Evolutionary conservation across 2,329 filamentous ascomycete genomes (phyloP).

Genomic region (Ceratocystis alfenasii): DNA sequence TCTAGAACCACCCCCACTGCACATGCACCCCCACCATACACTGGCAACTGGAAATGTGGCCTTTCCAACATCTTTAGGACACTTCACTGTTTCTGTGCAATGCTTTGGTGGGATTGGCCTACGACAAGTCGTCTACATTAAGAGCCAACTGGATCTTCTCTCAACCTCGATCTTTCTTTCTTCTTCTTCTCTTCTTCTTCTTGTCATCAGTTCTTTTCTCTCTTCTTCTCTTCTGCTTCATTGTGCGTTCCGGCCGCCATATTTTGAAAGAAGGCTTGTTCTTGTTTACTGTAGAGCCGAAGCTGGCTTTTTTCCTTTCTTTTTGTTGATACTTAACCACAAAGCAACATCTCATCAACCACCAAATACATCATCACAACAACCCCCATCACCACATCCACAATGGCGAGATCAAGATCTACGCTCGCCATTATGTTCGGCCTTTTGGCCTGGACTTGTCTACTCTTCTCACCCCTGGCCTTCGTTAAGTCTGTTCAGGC

Average conservation of each 20-base stretch:
- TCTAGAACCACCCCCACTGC: constrained; percentile 13
- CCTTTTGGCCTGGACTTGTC: constrained; percentile 80
- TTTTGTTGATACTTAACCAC: constrained; percentile 16
- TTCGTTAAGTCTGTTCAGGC: constrained; percentile 67
- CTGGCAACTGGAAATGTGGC: constrained; percentile 37
- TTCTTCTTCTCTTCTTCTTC: constrained; percentile 22
- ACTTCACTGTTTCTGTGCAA: constrained; percentile 27
- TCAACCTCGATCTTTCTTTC: not conserved
- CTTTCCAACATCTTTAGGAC: constrained; percentile 27
- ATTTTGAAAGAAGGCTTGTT: constrained; percentile 2
- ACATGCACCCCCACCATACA: constrained; percentile 1
- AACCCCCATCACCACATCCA: constrained; percentile 25
- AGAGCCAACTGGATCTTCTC: constrained; percentile 7
- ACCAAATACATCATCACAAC: not conserved
- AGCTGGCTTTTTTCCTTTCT: constrained; percentile 23
- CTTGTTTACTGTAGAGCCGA: constrained; percentile 17
- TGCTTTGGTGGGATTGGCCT: constrained; percentile 26
- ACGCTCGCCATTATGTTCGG: constrained; percentile 70
- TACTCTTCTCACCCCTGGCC: constrained; percentile 77
- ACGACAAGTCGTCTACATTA: constrained; percentile 4
- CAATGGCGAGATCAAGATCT: constrained; percentile 49
- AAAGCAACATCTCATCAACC: constrained; percentile 4
- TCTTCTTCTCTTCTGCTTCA: constrained; percentile 22
- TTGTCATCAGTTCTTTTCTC: constrained; percentile 24
- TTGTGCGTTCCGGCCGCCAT: constrained; percentile 18